These are phyloP conservation scores for Pseudogymnoascus sp. DNA, from an alignment of 2,329 filamentous ascomycete genomes.

Conservation along the genomic window DNA sequence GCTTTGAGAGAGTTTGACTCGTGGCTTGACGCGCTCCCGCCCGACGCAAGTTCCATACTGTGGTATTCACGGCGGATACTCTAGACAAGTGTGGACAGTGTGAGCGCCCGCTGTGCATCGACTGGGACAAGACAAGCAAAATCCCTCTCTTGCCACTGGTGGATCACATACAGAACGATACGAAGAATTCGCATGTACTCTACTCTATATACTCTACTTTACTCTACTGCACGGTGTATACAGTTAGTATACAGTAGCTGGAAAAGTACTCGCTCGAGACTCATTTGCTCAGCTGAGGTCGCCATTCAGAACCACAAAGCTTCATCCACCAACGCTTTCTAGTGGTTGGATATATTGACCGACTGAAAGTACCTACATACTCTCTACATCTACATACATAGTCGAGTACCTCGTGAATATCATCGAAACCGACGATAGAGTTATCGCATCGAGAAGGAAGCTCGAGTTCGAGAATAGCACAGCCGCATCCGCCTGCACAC, in stretches of 20 bases:
- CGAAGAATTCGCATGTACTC: neutral
- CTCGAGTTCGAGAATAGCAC: neutral
- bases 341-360: conserved; percentile 5
- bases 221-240: neutral
- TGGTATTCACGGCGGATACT: conserved; percentile 8
- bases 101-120: conserved; percentile 6
- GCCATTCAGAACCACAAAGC: neutral
- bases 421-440: neutral
- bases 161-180: neutral
- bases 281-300: conserved; percentile 5
- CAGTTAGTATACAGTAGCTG: neutral
- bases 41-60: conserved; percentile 1
- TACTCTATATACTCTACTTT: neutral
- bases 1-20: conserved; percentile 6
- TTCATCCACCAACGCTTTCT: neutral
- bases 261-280: neutral
- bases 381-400: neutral
- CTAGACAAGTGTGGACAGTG: neutral
- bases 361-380: neutral
- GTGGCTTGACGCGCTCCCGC: conserved; percentile 8
- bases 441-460: conserved; percentile 1
- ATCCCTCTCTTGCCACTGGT: neutral
- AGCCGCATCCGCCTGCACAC: neutral
- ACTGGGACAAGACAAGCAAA: neutral
- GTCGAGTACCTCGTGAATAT: conserved; percentile 4